A percentile compares a stretch with the other conserved stretches of the same genome.
These are phyloP conservation scores for Rhododendron kiyosumense DNA, from an alignment of 148 eudicot genomes.

Conservation along the genomic window DNA sequence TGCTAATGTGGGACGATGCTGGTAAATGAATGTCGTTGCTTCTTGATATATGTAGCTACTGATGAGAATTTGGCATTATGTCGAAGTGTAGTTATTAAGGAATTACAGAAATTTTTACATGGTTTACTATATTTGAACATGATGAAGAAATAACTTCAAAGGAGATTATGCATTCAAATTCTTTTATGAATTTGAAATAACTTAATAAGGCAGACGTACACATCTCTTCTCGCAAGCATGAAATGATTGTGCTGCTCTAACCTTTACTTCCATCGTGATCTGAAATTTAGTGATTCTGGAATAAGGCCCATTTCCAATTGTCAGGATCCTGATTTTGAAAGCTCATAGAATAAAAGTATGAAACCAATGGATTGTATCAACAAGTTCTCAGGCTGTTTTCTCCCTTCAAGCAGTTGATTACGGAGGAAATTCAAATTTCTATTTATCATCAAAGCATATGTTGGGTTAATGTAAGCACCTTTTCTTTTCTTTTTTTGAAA, in stretches of 20 bases:
- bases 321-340: not conserved
- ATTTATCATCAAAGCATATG: not conserved
- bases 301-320: not conserved
- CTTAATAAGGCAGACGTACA: not conserved
- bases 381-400: not conserved
- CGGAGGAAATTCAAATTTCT: not conserved
- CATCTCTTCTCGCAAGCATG: not conserved
- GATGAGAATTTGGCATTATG: not conserved
- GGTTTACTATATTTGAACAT: not conserved
- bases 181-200: not conserved
- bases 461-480: not conserved
- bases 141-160: not conserved
- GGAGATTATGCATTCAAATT: not conserved
- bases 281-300: not conserved
- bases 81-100: not conserved
- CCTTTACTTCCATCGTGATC: not conserved
- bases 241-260: not conserved
- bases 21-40: not conserved
- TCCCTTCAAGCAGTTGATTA: not conserved
- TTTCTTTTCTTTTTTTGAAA: too few relatives aligned
- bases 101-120: not conserved
- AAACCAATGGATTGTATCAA: not conserved
- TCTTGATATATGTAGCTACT: not conserved
- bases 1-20: too few relatives aligned
- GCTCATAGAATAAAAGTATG: not conserved